These are phyloP conservation scores for Podospora fimiseda DNA, from an alignment of 495 filamentous ascomycete genomes.

Conservation along the genomic window DNA sequence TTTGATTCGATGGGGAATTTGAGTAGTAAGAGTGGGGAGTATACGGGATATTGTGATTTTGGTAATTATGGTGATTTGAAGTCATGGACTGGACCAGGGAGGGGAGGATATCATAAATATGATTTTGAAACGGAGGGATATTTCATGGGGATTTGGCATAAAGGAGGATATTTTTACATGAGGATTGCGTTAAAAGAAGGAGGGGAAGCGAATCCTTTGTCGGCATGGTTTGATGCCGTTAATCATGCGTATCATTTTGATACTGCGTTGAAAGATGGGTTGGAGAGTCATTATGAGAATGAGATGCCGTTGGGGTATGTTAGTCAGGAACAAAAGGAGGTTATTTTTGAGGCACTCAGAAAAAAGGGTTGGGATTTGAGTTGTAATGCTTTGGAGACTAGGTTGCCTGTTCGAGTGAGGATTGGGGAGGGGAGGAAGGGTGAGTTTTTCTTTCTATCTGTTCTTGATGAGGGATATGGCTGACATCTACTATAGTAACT, in stretches of 20 bases:
- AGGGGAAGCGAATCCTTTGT: constrained; percentile 47
- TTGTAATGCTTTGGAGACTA: constrained; percentile 39
- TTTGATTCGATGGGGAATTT: constrained; percentile 40
- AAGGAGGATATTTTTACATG: constrained; percentile 36
- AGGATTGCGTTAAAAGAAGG: constrained; percentile 58
- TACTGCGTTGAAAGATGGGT: constrained; percentile 29
- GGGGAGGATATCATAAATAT: constrained; percentile 39
- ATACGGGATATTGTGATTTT: constrained; percentile 38
- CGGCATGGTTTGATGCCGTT: constrained; percentile 72
- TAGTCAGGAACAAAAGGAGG: constrained; percentile 27
- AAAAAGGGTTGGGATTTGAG: constrained; percentile 42
- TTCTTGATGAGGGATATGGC: background rate
- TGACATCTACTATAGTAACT: constrained; percentile 11
- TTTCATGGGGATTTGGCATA: constrained; percentile 49
- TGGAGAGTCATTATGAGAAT: constrained; percentile 28
- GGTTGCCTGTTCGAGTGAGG: constrained; percentile 25
- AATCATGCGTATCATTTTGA: constrained; percentile 45
- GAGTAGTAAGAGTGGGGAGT: constrained; percentile 41
- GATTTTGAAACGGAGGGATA: constrained; percentile 48
- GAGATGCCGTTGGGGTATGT: constrained; percentile 31
- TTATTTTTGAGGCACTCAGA: constrained; percentile 25
- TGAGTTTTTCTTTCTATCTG: constrained; percentile 4
- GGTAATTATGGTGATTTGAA: constrained; percentile 36
- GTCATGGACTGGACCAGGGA: constrained; percentile 31
- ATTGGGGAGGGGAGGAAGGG: constrained; percentile 27